phyloP scores from a whole-genome alignment of 306 rosid species.

The Citrullus amarus region DNA sequence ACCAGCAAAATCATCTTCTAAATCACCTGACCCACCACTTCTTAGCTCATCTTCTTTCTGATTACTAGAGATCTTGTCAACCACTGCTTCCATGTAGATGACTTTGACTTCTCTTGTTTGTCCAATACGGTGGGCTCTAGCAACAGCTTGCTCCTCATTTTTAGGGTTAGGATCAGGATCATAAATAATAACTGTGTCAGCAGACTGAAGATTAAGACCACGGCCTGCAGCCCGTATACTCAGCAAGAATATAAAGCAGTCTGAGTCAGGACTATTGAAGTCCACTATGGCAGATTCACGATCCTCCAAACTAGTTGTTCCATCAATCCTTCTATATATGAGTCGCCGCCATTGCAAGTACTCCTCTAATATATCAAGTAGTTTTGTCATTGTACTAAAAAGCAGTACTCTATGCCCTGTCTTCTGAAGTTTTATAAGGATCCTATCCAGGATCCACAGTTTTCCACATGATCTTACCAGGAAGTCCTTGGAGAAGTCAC shows the following conservation, averaged over 20 bases:
- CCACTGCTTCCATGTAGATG: constrained; percentile 97
- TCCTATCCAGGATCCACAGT: constrained; percentile 88
- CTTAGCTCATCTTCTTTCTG: constrained; percentile 86
- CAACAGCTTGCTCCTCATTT: constrained; percentile 99
- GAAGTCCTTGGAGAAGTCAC: constrained; percentile 53
- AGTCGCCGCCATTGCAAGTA: constrained; percentile 88
- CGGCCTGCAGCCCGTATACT: constrained; percentile 98
- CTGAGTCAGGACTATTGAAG: constrained; percentile 67
- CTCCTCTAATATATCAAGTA: constrained; percentile 87
- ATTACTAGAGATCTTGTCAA: constrained; percentile 78
- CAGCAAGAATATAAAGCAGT: constrained; percentile 91
- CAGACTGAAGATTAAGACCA: constrained; percentile 98
- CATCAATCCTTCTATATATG: constrained; percentile 80
- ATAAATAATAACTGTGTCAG: constrained; percentile 91
- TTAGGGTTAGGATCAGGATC: constrained; percentile 99
- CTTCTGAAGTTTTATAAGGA: constrained; percentile 85
- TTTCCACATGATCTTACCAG: constrained; percentile 85
- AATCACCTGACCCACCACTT: constrained; percentile 68
- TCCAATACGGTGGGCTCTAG: constrained; percentile 99
- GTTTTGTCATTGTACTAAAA: constrained; percentile 97
- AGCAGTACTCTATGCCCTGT: constrained; percentile 94
- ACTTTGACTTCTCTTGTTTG: constrained; percentile 93
- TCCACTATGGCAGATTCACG: constrained; percentile 96
- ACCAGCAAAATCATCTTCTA: constrained; percentile 92
- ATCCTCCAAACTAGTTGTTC: constrained; percentile 94